Conservation (phyloP, 257 asterid genomes). For the Solanum tarijense region DNA sequence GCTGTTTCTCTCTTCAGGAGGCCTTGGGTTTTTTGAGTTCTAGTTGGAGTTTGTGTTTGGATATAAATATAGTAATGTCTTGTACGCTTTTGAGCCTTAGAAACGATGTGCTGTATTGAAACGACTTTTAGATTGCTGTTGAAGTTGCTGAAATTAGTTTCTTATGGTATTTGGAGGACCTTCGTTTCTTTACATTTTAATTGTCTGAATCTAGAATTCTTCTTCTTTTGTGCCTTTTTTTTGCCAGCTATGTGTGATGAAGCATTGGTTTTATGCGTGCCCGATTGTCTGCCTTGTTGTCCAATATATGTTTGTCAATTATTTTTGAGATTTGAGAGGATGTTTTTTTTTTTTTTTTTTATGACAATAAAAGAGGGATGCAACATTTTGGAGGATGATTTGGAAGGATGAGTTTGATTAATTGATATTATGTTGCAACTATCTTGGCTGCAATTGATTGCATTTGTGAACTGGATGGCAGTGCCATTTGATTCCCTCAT, state of each 20-base stretch:
- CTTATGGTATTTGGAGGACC: not conserved
- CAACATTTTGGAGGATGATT: not conserved
- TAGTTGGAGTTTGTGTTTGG: not conserved
- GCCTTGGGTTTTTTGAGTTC: not conserved
- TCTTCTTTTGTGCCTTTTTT: not conserved
- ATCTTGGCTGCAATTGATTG: not conserved
- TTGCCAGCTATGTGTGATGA: not conserved
- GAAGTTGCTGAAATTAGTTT: not conserved
- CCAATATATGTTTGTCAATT: not conserved
- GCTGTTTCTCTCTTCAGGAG: not conserved
- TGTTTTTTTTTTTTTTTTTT: not conserved
- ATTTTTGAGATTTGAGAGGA: not conserved
- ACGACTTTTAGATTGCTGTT: not conserved
- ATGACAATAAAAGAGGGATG: too few relatives aligned
- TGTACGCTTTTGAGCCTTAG: not conserved
- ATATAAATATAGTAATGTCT: not conserved
- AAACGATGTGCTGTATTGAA: not conserved
- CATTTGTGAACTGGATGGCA: not conserved
- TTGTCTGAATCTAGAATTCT: not conserved
- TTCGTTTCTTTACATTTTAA: not conserved
- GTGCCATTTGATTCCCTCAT: not conserved
- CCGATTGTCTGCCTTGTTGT: not conserved
- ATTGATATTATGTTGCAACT: not conserved
- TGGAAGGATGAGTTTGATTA: not conserved
- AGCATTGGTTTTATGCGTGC: not conserved